Evolutionary conservation across 148 eudicot species (phyloP).

Genomic region (Simmondsia chinensis): DNA sequence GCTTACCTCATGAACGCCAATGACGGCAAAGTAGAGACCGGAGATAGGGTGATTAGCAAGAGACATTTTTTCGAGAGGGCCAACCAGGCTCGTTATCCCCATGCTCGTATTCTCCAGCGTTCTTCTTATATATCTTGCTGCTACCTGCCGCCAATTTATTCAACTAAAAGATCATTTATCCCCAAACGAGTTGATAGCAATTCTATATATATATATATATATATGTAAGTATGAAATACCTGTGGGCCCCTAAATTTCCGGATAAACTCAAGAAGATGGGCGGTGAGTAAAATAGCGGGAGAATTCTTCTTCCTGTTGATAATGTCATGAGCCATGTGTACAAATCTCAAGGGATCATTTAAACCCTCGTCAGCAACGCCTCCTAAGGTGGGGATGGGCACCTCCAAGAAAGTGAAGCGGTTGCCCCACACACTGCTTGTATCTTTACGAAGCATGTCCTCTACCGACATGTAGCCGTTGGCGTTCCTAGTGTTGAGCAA

Average conservation of each 20-base stretch:
- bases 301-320: slow-evolving; percentile 26
- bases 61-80: slow-evolving; percentile 11
- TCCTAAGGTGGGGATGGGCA: slow-evolving; percentile 24
- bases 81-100: slow-evolving; percentile 9
- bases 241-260: slow-evolving; percentile 8
- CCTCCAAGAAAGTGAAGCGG: slow-evolving; percentile 23
- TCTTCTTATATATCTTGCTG: background rate
- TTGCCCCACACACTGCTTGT: slow-evolving; percentile 41
- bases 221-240: no score
- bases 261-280: slow-evolving; percentile 5
- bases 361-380: background rate
- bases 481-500: slow-evolving; percentile 30
- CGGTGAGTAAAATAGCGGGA: slow-evolving; percentile 6
- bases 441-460: slow-evolving; percentile 30
- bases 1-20: no score
- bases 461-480: slow-evolving; percentile 26
- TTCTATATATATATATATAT: no score
- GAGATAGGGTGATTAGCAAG: slow-evolving; percentile 9
- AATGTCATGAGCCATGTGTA: slow-evolving; percentile 9
- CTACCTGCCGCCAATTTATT: slow-evolving; percentile 6
- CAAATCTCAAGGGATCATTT: slow-evolving; percentile 24
- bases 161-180: background rate
- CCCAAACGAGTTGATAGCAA: no score
- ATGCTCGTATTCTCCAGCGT: slow-evolving; percentile 3
- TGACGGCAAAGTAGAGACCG: slow-evolving; percentile 13